Evolutionary conservation across 2,329 filamentous ascomycete species (phyloP), one percentile per base, ranked within the genome.

Genomic region (Exophiala spinifera): DNA sequence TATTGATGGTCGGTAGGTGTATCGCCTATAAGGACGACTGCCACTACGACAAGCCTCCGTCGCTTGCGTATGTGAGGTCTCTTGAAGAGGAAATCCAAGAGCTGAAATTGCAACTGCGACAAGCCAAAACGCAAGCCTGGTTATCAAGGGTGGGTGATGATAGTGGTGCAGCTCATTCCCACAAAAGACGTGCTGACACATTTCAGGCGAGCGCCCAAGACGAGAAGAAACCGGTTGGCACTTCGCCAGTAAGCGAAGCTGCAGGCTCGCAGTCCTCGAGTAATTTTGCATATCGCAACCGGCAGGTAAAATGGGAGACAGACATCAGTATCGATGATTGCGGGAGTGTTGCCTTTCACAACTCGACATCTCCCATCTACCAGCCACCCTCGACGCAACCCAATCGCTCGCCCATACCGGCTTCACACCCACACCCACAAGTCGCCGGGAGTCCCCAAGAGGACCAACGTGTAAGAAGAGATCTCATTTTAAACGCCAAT

Each of bases 1-100:
- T 20, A 6, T 55, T 47, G 40, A 28, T 34, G 7, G 10, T 5
- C 7, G 33, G 17, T 23, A 63, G 59, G 25, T 63, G 61, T 46
- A 62, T 63, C 31, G 61, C 61, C n/a, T 63, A 63, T 49, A 63
- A 63, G 53, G 61, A 63, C 52, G 60, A 63, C 39, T 63, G 61
- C 42, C 55, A 61, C 34, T 63, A 63, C 47, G 61, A 63, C 47
- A 63, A 63, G 46, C 55, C 62, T 14, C 60, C 62, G 20, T 64
- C 62, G 11, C 49, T 64, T 28, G 62, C 62, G 4, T 64, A 64
- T 49, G 62, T 64, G 15, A 58, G 62, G 28, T 61, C 62, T 4
- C 50, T 64, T 13, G 62, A 64, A 48, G 60, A 64, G 28, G 60
- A 64, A 37, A 51, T 61, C 13, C 53, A 63, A 11, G 60, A 61